Base-by-base conservation (phyloP, 1,284 basidiomycete species). In the Ceratobasidium sp. region DNA sequence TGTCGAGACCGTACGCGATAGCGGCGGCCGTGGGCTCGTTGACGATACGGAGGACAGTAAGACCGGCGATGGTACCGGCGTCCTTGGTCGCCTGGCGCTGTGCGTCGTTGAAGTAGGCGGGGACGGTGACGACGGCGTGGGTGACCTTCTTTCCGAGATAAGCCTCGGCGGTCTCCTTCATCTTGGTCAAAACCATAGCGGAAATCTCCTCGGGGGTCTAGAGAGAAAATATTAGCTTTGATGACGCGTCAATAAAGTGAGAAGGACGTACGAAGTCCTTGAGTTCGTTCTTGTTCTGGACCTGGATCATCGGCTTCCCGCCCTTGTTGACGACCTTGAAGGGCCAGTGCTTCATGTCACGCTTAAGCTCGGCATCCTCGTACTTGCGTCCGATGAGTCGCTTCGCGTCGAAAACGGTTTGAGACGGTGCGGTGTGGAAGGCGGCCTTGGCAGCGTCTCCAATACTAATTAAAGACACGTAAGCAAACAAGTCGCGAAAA, bases 141-240 rank as follows among this genome's bases (percentile, higher is more conserved):
- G 94, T 96, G 82, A 99, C 97, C 83, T 95, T 93, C 82, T 96
- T 88, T 77, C 96, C 96, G 74, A 99, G 91, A 84, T 98, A 98
- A 26, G 96, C 94, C 87, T 98, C 97, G 75, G 97, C 97, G 55
- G 95, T 98, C 86, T 98, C 97, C 89, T 98, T 98, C 96, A 99
- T 98, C 88, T 98, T 98, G 75, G 83, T 86, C 75, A 98, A 85
- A 79, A 99, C 89, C 97, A 98, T 99, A 73, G 96, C 94, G 72
- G 90, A 93, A 78, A 96, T 88, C 83, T 96, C 94, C 82, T 96
- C 94, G 0, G 94, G 91, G 2, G 90, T 89, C 91, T 91, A 63
- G 0, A 62, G n/a, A 23, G 1, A n/a, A 41, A 7, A 43, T 38
- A 76, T 71, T 47, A 8, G 1, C 77, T 1, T 73, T 63, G 9